These are phyloP conservation scores for Aspergillaceae sp. DNA, from an alignment of 2,329 filamentous ascomycete species.

Conservation along the genomic window DNA sequence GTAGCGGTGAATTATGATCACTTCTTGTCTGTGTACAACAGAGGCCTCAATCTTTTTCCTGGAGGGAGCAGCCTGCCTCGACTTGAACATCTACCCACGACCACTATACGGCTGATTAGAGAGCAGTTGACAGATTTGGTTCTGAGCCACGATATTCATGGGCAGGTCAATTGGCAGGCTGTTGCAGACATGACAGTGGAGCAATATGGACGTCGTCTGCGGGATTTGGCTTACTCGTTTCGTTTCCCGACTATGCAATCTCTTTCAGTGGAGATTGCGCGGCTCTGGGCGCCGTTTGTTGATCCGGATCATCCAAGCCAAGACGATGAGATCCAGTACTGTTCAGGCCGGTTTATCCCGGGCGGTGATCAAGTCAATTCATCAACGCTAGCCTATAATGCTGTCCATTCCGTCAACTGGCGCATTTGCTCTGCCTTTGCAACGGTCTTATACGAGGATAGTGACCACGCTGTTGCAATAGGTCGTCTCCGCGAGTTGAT, in stretches of 20 bases:
- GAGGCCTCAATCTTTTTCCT: slow-evolving; percentile 28
- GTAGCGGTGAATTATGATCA: slow-evolving; percentile 36
- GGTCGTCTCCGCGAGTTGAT: slow-evolving; percentile 34
- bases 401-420: background rate
- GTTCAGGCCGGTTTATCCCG: background rate
- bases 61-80: slow-evolving; percentile 28
- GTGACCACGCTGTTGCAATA: slow-evolving; percentile 4
- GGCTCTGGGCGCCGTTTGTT: background rate
- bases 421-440: background rate
- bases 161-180: slow-evolving; percentile 53
- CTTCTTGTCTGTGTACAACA: slow-evolving; percentile 37
- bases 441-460: slow-evolving; percentile 1
- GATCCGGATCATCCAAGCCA: background rate
- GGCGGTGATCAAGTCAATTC: background rate
- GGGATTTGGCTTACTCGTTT: slow-evolving; percentile 9
- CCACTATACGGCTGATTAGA: background rate
- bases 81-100: slow-evolving; percentile 1
- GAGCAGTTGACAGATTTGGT: slow-evolving; percentile 34
- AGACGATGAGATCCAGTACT: background rate
- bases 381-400: background rate
- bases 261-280: background rate
- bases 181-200: slow-evolving; percentile 54
- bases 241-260: background rate
- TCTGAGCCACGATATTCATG: slow-evolving; percentile 15
- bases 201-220: slow-evolving; percentile 49